Conservation (phyloP, 352 stramenopile species). For the Phytopythium aichiense region DNA sequence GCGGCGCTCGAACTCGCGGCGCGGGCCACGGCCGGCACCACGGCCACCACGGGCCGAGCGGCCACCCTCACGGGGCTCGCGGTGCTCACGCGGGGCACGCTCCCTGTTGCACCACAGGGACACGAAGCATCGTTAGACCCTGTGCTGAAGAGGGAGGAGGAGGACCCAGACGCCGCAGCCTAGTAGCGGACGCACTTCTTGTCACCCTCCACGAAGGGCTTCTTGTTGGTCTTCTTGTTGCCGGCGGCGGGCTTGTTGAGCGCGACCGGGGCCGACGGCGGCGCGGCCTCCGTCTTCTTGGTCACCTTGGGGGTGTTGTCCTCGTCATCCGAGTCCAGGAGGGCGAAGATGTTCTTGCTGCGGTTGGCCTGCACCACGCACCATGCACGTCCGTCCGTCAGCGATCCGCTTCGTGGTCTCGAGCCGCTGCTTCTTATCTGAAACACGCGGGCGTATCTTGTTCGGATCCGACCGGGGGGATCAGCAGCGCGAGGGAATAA, state of each 20-base stretch:
- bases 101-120: conserved; percentile 7
- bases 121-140: neutral
- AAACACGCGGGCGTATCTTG: too few species aligned
- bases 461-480: too few species aligned
- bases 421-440: neutral
- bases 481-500: too few species aligned
- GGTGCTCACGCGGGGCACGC: conserved; percentile 44
- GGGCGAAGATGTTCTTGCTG: conserved; percentile 67
- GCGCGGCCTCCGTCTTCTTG: conserved; percentile 46
- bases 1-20: conserved; percentile 91
- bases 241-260: conserved; percentile 82
- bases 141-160: neutral
- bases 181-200: conserved; percentile 39
- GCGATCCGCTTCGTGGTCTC: neutral
- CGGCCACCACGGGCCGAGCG: conserved; percentile 36
- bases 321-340: conserved; percentile 77
- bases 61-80: conserved; percentile 28
- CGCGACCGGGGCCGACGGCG: conserved; percentile 49
- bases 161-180: neutral
- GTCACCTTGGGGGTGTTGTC: conserved; percentile 55
- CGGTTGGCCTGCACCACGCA: conserved; percentile 32
- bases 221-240: conserved; percentile 81
- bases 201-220: conserved; percentile 38
- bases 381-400: neutral
- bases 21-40: conserved; percentile 37